Evolutionary conservation across 2,329 filamentous ascomycete species (phyloP).

Genomic region (Paramyrothecium sp.): DNA sequence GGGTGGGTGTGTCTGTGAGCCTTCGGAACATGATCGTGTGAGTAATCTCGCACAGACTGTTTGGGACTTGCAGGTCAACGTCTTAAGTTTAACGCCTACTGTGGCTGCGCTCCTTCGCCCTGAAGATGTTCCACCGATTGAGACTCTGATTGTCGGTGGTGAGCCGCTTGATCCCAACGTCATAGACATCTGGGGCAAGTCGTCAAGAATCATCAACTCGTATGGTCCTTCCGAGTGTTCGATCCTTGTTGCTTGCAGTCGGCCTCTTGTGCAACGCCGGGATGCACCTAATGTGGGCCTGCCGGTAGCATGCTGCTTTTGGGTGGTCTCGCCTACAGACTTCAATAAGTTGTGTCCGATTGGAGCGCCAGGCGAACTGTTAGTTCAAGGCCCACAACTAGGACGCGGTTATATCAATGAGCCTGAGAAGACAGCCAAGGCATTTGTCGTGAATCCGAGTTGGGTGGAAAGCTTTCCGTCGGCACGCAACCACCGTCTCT

Average conservation of each 20-base stretch:
- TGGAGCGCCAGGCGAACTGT: conserved; percentile 27
- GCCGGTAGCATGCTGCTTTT: conserved; percentile 4
- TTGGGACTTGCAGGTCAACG: not conserved
- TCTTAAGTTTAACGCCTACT: not conserved
- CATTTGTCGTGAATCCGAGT: conserved; percentile 37
- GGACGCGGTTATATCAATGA: conserved; percentile 50
- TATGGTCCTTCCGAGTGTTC: not conserved
- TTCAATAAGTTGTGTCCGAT: conserved; percentile 19
- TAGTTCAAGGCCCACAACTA: conserved; percentile 40
- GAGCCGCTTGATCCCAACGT: not conserved
- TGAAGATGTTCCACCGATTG: not conserved
- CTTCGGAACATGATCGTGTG: conserved; percentile 3
- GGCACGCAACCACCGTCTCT: conserved; percentile 19
- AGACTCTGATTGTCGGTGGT: not conserved
- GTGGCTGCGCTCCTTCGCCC: not conserved
- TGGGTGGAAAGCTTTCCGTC: not conserved
- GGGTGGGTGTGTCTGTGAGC: conserved; percentile 7
- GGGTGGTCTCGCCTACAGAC: conserved; percentile 23
- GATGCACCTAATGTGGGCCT: not conserved
- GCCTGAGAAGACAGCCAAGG: conserved; percentile 37
- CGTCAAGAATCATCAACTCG: not conserved
- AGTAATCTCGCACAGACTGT: conserved; percentile 1
- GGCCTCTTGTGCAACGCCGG: not conserved
- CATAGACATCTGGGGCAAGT: not conserved
- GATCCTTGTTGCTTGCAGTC: not conserved